A percentile compares a stretch with the other conserved stretches of the same genome.
Conservation (phyloP, 768 basidiomycete genomes). For the Pleurotus eryngii region DNA sequence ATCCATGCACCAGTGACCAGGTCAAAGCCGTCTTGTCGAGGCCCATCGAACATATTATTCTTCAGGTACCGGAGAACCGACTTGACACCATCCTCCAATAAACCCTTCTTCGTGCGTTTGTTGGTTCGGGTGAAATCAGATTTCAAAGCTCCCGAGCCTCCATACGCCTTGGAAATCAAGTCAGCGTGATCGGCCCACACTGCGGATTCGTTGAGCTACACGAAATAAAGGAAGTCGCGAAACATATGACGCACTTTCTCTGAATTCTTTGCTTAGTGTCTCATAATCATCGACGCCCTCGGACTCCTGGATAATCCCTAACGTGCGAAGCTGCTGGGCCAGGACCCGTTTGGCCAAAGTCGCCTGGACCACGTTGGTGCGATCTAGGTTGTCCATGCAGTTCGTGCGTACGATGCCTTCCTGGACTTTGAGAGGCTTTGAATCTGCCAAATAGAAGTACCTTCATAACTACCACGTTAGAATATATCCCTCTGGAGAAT, state of each 20-base stretch:
- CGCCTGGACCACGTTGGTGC: constrained; percentile 96
- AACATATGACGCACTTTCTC: constrained; percentile 88
- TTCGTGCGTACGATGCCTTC: constrained; percentile 85
- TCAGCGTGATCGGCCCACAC: constrained; percentile 99
- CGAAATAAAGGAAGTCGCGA: too few relatives aligned
- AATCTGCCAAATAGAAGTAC: constrained; percentile 71
- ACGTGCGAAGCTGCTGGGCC: constrained; percentile 67
- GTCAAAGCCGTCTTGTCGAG: constrained; percentile 92
- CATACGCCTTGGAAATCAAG: constrained; percentile 84
- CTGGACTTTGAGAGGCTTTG: constrained; percentile 56
- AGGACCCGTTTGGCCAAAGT: constrained; percentile 85
- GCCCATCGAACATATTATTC: constrained; percentile 96
- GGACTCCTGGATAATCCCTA: constrained; percentile 68
- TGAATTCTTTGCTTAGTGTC: constrained; percentile 75
- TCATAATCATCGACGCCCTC: constrained; percentile 82
- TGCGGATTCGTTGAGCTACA: constrained; percentile 28
- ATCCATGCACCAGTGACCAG: constrained; percentile 90
- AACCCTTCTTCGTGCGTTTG: constrained; percentile 77
- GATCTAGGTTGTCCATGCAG: constrained; percentile 96
- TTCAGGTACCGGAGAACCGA: constrained; percentile 82
- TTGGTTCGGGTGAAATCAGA: constrained; percentile 96
- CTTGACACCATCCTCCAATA: constrained; percentile 83
- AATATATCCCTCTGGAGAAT: background rate
- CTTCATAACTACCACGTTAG: constrained; percentile 29
- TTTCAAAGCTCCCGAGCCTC: constrained; percentile 93